A percentile compares a stretch with the other conserved stretches of the same genome.
These are phyloP conservation scores for Lactarius hengduanensis DNA, from an alignment of 768 basidiomycete species.

Conservation along the genomic window DNA sequence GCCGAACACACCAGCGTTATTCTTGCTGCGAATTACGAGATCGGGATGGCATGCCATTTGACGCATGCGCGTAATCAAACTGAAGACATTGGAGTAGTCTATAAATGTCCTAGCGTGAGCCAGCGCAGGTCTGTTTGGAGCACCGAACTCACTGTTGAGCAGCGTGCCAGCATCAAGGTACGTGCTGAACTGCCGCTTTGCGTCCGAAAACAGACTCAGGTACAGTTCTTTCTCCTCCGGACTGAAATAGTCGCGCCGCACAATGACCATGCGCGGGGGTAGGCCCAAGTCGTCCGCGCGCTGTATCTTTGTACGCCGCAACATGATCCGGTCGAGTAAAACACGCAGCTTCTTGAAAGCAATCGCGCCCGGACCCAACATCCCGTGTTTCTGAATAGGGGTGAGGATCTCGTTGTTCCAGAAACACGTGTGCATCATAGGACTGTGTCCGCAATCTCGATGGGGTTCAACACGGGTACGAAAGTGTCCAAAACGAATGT, in stretches of 20 bases:
- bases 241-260: conserved; percentile 90
- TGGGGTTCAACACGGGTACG: conserved; percentile 4
- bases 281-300: conserved; percentile 94
- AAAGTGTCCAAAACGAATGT: neutral
- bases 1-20: conserved; percentile 62
- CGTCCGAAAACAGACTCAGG: conserved; percentile 86
- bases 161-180: conserved; percentile 90
- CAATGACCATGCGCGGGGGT: conserved; percentile 86
- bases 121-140: conserved; percentile 5
- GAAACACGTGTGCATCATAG: conserved; percentile 90
- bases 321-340: conserved; percentile 92
- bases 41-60: conserved; percentile 97
- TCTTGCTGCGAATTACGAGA: conserved; percentile 86
- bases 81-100: conserved; percentile 92
- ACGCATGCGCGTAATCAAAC: conserved; percentile 91
- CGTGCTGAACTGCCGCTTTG: conserved; percentile 87
- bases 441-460: conserved; percentile 78
- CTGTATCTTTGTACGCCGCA: conserved; percentile 89
- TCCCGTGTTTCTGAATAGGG: conserved; percentile 90
- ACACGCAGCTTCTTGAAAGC: conserved; percentile 94
- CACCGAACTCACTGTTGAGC: conserved; percentile 71
- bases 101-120: neutral
- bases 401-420: conserved; percentile 97
- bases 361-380: conserved; percentile 69
- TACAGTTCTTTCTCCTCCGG: conserved; percentile 97